Evolutionary conservation across 2,329 filamentous ascomycete species (phyloP), one percentile per base, ranked within the genome.

Genomic region (Rosellinia necatrix): DNA sequence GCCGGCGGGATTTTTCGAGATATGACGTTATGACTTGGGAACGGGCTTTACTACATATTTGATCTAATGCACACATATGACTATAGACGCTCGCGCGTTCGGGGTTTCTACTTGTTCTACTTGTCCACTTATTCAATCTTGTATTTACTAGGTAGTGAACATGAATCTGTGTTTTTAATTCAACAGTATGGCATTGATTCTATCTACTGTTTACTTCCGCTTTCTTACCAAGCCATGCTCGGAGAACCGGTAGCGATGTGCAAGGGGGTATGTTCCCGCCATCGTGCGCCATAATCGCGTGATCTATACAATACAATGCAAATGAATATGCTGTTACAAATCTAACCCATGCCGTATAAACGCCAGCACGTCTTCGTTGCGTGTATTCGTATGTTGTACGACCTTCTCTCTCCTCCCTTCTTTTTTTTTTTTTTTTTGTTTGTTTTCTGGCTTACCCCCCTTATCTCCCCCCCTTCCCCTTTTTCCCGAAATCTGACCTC

Each of bases 211-310:
- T n/a, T n/a, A n/a, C n/a, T n/a, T n/a, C 7, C 13, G n/a, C 22
- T 21, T 38, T 22, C 7, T 3, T 38, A 38, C 35, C 13, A 40
- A n/a, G 12, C 12, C 24, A 17, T 25, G n/a, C 27, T 17, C 47
- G 42, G 43, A 52, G 44, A 19, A 22, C 21, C 30, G 41, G 48
- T 22, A 25, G 9, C 17, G 42, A 19, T n/a, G n/a, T 43, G 17
- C 55, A 51, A 49, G 42, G 29, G 32, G 19, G n/a, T n/a, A n/a
- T n/a, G 30, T 60, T 47, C 30, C 59, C 57, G 57, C 51, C 47
- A 62, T 62, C 38, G 13, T 15, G 6, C 50, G 50, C 50, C 38
- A 40, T 27, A 40, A 59, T 63, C 53, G 52, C 56, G 55, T 59
- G 51, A 63, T 59, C 47, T 55, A 29, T 43, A 4, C 53, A 25